phyloP scores from a whole-genome alignment of 1,284 basidiomycete genomes.

The Ganoderma lucidum region DNA sequence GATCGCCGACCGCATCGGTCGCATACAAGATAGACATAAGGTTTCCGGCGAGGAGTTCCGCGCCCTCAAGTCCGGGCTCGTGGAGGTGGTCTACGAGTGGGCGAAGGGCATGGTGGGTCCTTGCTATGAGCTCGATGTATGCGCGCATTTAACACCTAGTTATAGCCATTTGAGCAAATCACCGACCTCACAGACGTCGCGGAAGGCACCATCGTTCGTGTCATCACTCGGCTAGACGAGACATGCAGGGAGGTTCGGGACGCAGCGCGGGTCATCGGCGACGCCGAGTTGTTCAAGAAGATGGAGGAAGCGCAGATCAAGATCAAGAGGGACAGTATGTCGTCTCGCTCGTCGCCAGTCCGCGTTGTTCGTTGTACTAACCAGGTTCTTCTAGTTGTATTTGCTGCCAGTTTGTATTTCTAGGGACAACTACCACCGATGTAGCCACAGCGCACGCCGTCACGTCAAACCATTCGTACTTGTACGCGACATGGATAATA shows the following conservation, averaged over 20 bases:
- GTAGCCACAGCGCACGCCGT: background rate
- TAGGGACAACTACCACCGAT: slow-evolving; percentile 44
- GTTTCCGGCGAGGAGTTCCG: slow-evolving; percentile 83
- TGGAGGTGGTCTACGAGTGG: slow-evolving; percentile 99
- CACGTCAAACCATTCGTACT: background rate
- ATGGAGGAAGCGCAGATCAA: slow-evolving; percentile 96
- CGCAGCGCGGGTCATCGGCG: slow-evolving; percentile 97
- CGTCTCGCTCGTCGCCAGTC: background rate
- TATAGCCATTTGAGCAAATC: slow-evolving; percentile 94
- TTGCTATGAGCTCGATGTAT: background rate
- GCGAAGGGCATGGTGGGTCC: slow-evolving; percentile 91
- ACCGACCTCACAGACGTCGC: slow-evolving; percentile 93
- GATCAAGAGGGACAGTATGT: slow-evolving; percentile 94
- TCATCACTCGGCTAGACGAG: slow-evolving; percentile 96
- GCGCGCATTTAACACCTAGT: slow-evolving; percentile 5
- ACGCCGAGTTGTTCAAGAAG: slow-evolving; percentile 94
- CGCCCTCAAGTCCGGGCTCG: slow-evolving; percentile 88
- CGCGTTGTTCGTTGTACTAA: background rate
- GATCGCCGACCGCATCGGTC: slow-evolving; percentile 86
- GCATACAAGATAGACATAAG: slow-evolving; percentile 82
- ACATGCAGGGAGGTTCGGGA: slow-evolving; percentile 97
- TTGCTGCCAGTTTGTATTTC: slow-evolving; percentile 89
- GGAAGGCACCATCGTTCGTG: slow-evolving; percentile 96
- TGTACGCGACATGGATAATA: slow-evolving; percentile 1
- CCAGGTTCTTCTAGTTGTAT: slow-evolving; percentile 65